A percentile compares a stretch with the other conserved stretches of the same genome.
Conservation (phyloP, 106 monocot genomes). For the Phalaenopsis aphrodite region DNA sequence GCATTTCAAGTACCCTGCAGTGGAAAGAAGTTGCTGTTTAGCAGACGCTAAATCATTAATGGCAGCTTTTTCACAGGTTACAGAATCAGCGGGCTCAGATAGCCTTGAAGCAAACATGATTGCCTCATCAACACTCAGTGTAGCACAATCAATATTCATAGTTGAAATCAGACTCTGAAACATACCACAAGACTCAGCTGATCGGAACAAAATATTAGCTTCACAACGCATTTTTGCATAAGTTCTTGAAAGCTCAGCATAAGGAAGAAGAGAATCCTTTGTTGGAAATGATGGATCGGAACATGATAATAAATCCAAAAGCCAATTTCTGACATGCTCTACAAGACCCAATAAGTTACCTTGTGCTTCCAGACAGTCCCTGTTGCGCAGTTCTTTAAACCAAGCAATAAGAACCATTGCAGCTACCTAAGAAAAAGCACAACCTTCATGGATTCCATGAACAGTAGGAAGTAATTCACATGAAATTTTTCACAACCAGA, state of each 20-base stretch:
- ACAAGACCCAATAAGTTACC: constrained; percentile 18
- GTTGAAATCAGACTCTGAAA: constrained; percentile 30
- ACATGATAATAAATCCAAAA: constrained; percentile 72
- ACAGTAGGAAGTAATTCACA: not conserved
- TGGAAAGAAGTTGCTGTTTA: constrained; percentile 70
- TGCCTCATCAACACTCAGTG: constrained; percentile 58
- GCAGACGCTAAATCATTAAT: constrained; percentile 57
- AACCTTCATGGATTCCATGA: constrained; percentile 6
- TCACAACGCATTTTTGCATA: constrained; percentile 89
- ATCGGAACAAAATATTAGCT: constrained; percentile 38
- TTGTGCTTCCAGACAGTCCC: constrained; percentile 14
- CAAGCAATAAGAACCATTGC: constrained; percentile 79
- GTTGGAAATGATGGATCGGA: constrained; percentile 89
- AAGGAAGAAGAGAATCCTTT: constrained; percentile 76
- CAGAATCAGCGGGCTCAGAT: constrained; percentile 26
- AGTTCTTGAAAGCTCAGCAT: constrained; percentile 90
- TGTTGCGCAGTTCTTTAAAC: constrained; percentile 68
- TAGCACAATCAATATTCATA: constrained; percentile 27
- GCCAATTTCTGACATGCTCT: constrained; percentile 44
- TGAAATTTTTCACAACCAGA: not conserved
- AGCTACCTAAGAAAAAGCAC: constrained; percentile 54
- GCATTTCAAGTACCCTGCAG: constrained; percentile 86
- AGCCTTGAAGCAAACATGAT: constrained; percentile 55
- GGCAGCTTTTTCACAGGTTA: constrained; percentile 21
- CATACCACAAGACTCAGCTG: constrained; percentile 29